Percentiles rank a stretch among this genome's conserved stretches.
Evolutionary conservation across 1,284 basidiomycete genomes (phyloP).

Genomic region (Inonotus hispidus): DNA sequence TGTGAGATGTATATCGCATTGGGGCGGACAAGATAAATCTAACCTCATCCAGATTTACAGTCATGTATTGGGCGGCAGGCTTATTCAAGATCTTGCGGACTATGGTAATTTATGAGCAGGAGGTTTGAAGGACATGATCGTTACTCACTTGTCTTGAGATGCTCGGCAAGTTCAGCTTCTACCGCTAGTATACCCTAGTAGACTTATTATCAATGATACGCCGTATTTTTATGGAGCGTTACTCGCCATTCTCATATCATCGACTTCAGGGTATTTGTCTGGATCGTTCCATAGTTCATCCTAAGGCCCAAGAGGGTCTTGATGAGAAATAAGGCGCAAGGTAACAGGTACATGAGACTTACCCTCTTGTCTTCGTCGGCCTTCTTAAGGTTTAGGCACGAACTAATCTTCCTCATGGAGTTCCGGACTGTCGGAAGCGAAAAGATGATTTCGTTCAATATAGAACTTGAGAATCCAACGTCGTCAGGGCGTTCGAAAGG

Average conservation of each 20-base stretch:
- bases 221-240: not conserved
- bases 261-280: conserved; percentile 20
- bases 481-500: conserved; percentile 38
- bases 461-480: conserved; percentile 53
- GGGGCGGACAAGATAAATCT: conserved; percentile 20
- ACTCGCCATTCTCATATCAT: conserved; percentile 14
- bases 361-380: conserved; percentile 65
- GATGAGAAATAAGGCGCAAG: conserved; percentile 19
- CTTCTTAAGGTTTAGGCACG: conserved; percentile 54
- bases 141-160: conserved; percentile 62
- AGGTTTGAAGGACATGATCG: not conserved
- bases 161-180: conserved; percentile 70
- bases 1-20: not conserved
- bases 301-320: not conserved
- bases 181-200: conserved; percentile 51
- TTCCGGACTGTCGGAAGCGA: conserved; percentile 62
- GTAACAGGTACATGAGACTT: conserved; percentile 54
- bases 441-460: conserved; percentile 71
- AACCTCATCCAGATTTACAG: conserved; percentile 68
- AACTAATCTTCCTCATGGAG: conserved; percentile 53
- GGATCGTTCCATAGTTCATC: conserved; percentile 27
- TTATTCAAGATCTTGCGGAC: conserved; percentile 72
- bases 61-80: conserved; percentile 74
- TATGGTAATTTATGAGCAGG: conserved; percentile 24
- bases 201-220: not conserved